Percentiles rank a stretch among this genome's conserved stretches.
Conservation (phyloP, 2,329 filamentous ascomycete genomes). For the Calonectria pauciramosa region DNA sequence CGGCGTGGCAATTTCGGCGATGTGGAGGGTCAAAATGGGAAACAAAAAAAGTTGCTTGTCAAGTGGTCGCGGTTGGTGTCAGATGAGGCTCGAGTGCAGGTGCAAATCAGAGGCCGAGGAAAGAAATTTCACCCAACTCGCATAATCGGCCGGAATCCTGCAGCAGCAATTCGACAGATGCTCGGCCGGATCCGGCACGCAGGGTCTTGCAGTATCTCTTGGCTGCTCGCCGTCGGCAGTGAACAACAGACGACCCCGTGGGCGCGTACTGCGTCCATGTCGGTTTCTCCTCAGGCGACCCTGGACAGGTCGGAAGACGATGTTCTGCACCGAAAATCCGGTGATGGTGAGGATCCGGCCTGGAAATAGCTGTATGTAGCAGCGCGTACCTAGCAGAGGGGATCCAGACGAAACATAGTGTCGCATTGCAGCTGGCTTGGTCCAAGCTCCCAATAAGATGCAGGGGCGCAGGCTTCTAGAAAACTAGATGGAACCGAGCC, state of each 20-base stretch:
- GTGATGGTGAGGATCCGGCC: slow-evolving; percentile 15
- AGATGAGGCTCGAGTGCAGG: slow-evolving; percentile 1
- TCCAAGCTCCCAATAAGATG: slow-evolving; percentile 46
- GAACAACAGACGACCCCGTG: slow-evolving; percentile 12
- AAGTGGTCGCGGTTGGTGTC: background rate
- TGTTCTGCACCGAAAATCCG: slow-evolving; percentile 10
- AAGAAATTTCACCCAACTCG: slow-evolving; percentile 14
- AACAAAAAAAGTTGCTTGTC: background rate
- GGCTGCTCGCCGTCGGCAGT: slow-evolving; percentile 18
- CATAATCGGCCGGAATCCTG: slow-evolving; percentile 15
- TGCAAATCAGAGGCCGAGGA: slow-evolving; percentile 23
- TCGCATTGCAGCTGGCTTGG: slow-evolving; percentile 37
- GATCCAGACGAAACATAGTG: slow-evolving; percentile 30
- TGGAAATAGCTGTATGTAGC: slow-evolving; percentile 14
- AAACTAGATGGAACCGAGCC: slow-evolving; percentile 42
- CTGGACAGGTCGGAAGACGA: slow-evolving; percentile 2
- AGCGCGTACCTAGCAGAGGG: slow-evolving; percentile 16
- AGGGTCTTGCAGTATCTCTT: background rate
- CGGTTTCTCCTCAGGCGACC: slow-evolving; percentile 10
- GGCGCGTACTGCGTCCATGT: background rate
- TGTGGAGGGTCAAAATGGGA: background rate
- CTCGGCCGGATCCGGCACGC: slow-evolving; percentile 21
- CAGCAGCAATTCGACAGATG: slow-evolving; percentile 14
- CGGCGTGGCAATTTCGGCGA: slow-evolving; percentile 14
- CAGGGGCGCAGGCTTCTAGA: slow-evolving; percentile 49